Conservation (phyloP, 208 protist species). For the Trypanosoma platydactyli region DNA sequence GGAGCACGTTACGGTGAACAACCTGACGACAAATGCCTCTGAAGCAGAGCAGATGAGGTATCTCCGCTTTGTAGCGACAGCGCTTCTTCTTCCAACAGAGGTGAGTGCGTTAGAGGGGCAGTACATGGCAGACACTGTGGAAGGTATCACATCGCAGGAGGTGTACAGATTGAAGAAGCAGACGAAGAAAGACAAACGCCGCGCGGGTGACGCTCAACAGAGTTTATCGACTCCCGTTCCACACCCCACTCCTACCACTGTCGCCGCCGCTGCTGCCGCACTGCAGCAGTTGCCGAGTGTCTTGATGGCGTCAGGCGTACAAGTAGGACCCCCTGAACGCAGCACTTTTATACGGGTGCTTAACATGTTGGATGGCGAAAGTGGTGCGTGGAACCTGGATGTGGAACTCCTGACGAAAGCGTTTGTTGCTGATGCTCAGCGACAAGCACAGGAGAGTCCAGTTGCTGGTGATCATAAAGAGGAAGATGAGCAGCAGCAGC, state of each 20-base stretch:
- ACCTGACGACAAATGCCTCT: not conserved
- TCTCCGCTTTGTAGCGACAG: conserved; percentile 28
- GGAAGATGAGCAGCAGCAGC: not conserved
- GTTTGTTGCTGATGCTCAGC: conserved; percentile 15
- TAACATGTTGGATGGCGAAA: conserved; percentile 37
- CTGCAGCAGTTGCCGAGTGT: conserved; percentile 8
- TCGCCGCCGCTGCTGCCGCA: conserved; percentile 7
- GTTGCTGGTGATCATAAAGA: not conserved
- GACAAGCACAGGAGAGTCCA: not conserved
- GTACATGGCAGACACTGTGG: conserved; percentile 32
- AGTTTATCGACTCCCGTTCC: not conserved
- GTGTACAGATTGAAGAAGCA: not conserved
- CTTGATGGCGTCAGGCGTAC: conserved; percentile 12
- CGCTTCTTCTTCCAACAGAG: conserved; percentile 52
- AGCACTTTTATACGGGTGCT: conserved; percentile 30
- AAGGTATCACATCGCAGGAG: not conserved
- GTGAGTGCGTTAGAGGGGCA: conserved; percentile 52
- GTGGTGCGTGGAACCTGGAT: conserved; percentile 36
- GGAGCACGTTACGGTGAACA: conserved; percentile 23
- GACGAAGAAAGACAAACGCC: conserved; percentile 18
- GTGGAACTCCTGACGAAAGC: conserved; percentile 34
- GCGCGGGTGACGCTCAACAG: not conserved
- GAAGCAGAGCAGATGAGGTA: conserved; percentile 18
- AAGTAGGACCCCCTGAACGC: conserved; percentile 34
- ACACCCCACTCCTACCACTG: not conserved